Evolutionary conservation across 1,139 yeast genomes (phyloP).

Genomic region (Tardiomyces depauwii): DNA sequence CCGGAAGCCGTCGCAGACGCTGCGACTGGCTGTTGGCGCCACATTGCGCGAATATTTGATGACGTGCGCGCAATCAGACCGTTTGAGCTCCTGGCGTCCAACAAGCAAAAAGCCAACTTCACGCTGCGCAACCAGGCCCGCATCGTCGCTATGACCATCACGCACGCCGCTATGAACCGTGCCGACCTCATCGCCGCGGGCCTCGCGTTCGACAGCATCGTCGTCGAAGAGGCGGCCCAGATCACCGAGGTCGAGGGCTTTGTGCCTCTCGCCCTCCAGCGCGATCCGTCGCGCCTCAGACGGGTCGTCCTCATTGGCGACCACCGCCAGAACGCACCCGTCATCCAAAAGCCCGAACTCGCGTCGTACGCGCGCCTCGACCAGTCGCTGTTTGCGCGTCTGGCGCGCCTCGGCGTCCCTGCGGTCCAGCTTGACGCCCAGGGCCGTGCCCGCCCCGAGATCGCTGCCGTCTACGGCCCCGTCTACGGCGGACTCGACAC

Average conservation of each 20-base stretch:
- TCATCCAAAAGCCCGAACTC: not conserved
- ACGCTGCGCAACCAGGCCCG: slow-evolving; percentile 20
- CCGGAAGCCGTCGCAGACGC: slow-evolving; percentile 1
- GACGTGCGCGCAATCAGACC: slow-evolving; percentile 26
- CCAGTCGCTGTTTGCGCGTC: slow-evolving; percentile 20
- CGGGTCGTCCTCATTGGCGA: slow-evolving; percentile 30
- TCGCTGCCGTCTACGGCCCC: slow-evolving; percentile 17
- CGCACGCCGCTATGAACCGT: slow-evolving; percentile 14
- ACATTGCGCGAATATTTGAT: slow-evolving; percentile 21
- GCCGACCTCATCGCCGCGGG: not conserved
- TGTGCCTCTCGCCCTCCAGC: slow-evolving; percentile 18
- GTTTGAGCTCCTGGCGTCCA: slow-evolving; percentile 19
- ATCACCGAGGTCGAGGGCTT: slow-evolving; percentile 26
- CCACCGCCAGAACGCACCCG: slow-evolving; percentile 2
- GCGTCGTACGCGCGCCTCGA: slow-evolving; percentile 10
- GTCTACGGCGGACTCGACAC: slow-evolving; percentile 12
- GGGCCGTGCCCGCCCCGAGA: slow-evolving; percentile 18
- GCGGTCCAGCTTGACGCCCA: slow-evolving; percentile 15
- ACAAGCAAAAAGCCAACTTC: slow-evolving; percentile 15
- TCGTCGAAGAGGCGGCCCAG: slow-evolving; percentile 28
- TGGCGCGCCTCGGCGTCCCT: slow-evolving; percentile 19
- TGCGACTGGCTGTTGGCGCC: slow-evolving; percentile 9
- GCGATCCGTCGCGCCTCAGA: slow-evolving; percentile 7
- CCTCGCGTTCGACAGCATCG: slow-evolving; percentile 19
- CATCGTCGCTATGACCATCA: slow-evolving; percentile 26